Evolutionary conservation across 164 flowering plant genomes (phyloP).

Genomic region (Stephania yunnanensis): DNA sequence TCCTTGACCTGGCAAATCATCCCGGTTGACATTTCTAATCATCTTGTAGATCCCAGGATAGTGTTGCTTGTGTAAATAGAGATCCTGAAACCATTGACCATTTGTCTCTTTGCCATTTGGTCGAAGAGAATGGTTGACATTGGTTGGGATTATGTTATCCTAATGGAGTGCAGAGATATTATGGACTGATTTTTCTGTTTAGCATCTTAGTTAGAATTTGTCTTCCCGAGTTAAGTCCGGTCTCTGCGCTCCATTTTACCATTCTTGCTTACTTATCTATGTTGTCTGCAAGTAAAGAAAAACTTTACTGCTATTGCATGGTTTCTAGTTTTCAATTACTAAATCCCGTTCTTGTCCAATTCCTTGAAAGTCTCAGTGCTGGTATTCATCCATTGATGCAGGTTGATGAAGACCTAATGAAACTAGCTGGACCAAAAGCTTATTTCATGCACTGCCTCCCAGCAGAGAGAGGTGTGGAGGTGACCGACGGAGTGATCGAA

Average conservation of each 20-base stretch:
- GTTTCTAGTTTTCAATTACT: not conserved
- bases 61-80: too few species aligned
- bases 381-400: slow-evolving; percentile 18
- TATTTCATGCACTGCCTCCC: slow-evolving; percentile 95
- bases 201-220: not conserved
- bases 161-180: too few species aligned
- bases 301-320: not conserved
- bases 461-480: slow-evolving; percentile 88
- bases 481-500: slow-evolving; percentile 83
- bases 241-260: too few species aligned
- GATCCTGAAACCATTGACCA: too few species aligned
- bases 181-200: not conserved
- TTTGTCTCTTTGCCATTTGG: too few species aligned
- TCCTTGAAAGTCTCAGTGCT: not conserved
- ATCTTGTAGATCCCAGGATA: too few species aligned
- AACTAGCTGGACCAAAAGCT: slow-evolving; percentile 76
- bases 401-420: slow-evolving; percentile 86
- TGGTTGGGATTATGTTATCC: too few species aligned
- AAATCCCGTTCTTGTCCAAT: not conserved
- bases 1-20: too few species aligned
- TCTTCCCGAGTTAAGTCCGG: not conserved
- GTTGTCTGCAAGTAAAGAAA: too few species aligned
- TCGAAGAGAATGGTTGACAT: too few species aligned
- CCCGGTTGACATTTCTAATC: too few species aligned
- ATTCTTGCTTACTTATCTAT: too few species aligned